phyloP scores from a whole-genome alignment of 257 asterid genomes.

The Anisodus tanguticus region DNA sequence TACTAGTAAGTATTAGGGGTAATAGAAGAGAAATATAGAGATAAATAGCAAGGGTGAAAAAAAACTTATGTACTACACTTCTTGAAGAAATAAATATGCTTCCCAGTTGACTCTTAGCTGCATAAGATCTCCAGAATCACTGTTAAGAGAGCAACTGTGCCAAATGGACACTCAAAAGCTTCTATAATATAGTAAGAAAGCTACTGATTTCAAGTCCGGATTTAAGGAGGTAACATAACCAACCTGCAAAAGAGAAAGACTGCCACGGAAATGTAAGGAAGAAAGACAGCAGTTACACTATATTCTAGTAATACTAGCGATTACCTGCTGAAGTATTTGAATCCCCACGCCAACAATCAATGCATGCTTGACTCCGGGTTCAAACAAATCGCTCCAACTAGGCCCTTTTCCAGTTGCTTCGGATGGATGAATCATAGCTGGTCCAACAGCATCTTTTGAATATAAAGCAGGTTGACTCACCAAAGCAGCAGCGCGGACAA shows the following conservation, averaged over 20 bases:
- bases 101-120: conserved; percentile 4
- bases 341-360: conserved; percentile 66
- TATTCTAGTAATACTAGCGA: neutral
- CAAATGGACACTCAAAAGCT: neutral
- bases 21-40: no score
- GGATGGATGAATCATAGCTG: conserved; percentile 53
- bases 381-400: conserved; percentile 50
- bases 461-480: conserved; percentile 64
- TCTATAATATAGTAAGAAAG: conserved; percentile 22
- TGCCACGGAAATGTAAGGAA: neutral
- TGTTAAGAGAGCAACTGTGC: neutral
- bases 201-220: conserved; percentile 16
- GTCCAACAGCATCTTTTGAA: conserved; percentile 49
- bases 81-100: conserved; percentile 22
- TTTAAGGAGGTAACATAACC: conserved; percentile 7
- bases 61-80: conserved; percentile 7
- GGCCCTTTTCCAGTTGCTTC: conserved; percentile 51
- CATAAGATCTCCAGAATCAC: conserved; percentile 11
- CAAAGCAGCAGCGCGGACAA: conserved; percentile 58
- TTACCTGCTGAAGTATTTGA: conserved; percentile 77
- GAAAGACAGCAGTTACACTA: conserved; percentile 11
- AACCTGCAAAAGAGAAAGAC: conserved; percentile 11
- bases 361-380: conserved; percentile 77
- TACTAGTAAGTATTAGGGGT: no score
- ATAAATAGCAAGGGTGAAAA: neutral